Conservation (phyloP, 2,329 filamentous ascomycete species). For the Neoarthrinium moseri region DNA sequence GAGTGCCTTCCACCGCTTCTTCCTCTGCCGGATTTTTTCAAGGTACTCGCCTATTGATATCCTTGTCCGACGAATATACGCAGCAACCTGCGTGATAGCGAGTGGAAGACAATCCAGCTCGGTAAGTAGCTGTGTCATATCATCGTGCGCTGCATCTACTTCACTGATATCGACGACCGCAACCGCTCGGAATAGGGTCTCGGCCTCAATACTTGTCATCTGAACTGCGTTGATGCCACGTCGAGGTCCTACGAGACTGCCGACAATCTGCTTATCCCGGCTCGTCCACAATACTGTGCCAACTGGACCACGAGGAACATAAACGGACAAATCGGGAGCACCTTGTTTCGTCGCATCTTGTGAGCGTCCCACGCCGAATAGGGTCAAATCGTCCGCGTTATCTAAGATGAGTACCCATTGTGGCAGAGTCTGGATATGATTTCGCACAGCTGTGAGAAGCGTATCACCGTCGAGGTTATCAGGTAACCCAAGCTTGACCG, state of each 20-base stretch:
- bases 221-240: conserved; percentile 19
- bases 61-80: conserved; percentile 27
- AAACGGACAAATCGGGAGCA: conserved; percentile 13
- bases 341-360: neutral
- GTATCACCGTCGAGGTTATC: neutral
- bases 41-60: conserved; percentile 24
- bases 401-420: conserved; percentile 32
- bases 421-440: conserved; percentile 14
- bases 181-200: conserved; percentile 12
- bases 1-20: conserved; percentile 20
- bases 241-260: conserved; percentile 20
- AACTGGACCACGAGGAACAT: conserved; percentile 20
- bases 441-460: conserved; percentile 12
- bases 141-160: conserved; percentile 6
- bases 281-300: conserved; percentile 33
- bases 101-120: conserved; percentile 28
- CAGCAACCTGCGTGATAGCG: conserved; percentile 29
- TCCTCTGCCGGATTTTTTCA: conserved; percentile 17
- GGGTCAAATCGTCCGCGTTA: conserved; percentile 29
- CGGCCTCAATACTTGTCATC: conserved; percentile 21
- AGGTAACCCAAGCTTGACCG: neutral
- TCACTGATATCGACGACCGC: neutral
- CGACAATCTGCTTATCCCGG: conserved; percentile 24
- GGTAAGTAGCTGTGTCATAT: conserved; percentile 13
- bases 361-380: conserved; percentile 22